phyloP scores from a whole-genome alignment of 1,284 basidiomycete species.

The Naganishia albida region DNA sequence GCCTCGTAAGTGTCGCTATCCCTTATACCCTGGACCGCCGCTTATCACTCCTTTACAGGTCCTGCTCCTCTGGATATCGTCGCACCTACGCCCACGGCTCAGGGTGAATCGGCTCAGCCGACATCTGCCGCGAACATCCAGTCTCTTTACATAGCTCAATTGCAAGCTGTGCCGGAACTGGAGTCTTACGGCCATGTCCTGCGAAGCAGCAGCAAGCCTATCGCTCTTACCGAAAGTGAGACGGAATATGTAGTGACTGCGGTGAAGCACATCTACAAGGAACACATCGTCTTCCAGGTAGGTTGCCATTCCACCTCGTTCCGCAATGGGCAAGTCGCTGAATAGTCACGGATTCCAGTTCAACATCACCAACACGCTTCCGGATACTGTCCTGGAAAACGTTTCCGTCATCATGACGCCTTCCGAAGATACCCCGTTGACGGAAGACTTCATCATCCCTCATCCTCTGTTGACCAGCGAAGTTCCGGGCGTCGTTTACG shows the following conservation, averaged over 20 bases:
- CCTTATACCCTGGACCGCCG: neutral
- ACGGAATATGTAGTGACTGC: conserved; percentile 97
- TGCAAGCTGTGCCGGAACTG: conserved; percentile 83
- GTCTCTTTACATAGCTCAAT: conserved; percentile 81
- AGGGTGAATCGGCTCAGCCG: conserved; percentile 65
- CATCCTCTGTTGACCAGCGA: conserved; percentile 68
- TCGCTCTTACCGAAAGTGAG: conserved; percentile 90
- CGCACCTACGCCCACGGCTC: conserved; percentile 62
- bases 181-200: conserved; percentile 81
- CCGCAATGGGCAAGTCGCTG: conserved; percentile 9
- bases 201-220: conserved; percentile 78
- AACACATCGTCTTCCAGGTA: conserved; percentile 94
- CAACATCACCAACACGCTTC: conserved; percentile 97
- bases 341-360: conserved; percentile 61
- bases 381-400: conserved; percentile 94
- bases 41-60: conserved; percentile 55
- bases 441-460: conserved; percentile 94
- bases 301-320: conserved; percentile 38
- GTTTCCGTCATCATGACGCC: conserved; percentile 92
- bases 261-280: conserved; percentile 95
- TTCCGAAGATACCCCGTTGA: conserved; percentile 70
- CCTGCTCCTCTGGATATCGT: conserved; percentile 75
- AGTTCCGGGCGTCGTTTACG: conserved; percentile 83
- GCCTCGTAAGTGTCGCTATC: conserved; percentile 63
- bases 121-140: conserved; percentile 77